Conservation (phyloP, 768 basidiomycete species). For the Cystobasidium tubakii region DNA sequence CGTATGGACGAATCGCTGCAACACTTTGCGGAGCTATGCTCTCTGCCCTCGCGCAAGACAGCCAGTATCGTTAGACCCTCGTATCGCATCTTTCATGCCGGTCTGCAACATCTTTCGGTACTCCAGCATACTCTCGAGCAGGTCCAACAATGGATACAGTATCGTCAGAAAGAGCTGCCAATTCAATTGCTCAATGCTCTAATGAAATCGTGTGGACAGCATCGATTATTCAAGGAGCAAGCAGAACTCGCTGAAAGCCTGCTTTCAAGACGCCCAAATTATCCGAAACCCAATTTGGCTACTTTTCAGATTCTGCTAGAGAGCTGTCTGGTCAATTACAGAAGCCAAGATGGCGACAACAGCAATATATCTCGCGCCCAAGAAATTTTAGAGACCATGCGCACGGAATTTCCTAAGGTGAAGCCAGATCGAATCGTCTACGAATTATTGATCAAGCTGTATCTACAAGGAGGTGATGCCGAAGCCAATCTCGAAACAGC, state of each 20-base stretch:
- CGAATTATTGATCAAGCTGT: slow-evolving; percentile 1
- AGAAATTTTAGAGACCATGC: neutral
- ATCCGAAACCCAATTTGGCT: neutral
- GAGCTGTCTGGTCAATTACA: neutral
- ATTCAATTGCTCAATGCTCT: slow-evolving; percentile 26
- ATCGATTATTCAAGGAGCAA: neutral
- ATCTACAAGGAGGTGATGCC: neutral
- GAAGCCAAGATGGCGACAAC: neutral
- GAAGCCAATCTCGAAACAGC: neutral
- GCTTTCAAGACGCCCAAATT: neutral
- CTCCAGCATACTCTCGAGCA: neutral
- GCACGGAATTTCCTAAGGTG: neutral
- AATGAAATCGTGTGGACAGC: neutral
- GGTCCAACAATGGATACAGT: neutral
- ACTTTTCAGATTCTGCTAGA: slow-evolving; percentile 5
- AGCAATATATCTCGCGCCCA: slow-evolving; percentile 3
- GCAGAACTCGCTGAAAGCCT: neutral
- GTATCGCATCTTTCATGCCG: neutral
- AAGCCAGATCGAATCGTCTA: slow-evolving; percentile 10
- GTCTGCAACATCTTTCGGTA: neutral
- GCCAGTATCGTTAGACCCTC: neutral
- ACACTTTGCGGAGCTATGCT: neutral
- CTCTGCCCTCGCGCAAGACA: neutral
- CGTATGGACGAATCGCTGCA: neutral
- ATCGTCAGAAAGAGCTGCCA: neutral